Conservation (phyloP, 352 stramenopile genomes). For the Phytophthora cryptogea region DNA sequence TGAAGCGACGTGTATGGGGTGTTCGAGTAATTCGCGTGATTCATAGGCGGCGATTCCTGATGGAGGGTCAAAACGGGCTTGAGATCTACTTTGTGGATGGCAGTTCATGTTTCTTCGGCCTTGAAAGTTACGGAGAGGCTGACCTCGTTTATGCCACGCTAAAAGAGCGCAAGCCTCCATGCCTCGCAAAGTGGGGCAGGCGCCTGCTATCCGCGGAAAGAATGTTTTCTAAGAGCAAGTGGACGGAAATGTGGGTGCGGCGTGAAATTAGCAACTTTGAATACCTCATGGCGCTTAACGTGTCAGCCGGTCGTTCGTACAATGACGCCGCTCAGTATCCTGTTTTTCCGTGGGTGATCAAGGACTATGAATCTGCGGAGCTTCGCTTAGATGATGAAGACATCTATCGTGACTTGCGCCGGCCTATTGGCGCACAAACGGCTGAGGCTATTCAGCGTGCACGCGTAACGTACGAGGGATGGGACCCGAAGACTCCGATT, state of each 20-base stretch:
- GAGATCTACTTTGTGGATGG: conserved; percentile 89
- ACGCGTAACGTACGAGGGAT: conserved; percentile 47
- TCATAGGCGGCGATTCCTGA: conserved; percentile 72
- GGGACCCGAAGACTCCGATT: conserved; percentile 50
- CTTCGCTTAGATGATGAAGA: conserved; percentile 93
- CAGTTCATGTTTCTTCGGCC: conserved; percentile 76
- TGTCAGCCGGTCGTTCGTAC: conserved; percentile 94
- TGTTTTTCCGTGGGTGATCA: conserved; percentile 98
- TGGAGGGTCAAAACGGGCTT: conserved; percentile 73
- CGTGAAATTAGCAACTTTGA: conserved; percentile 94
- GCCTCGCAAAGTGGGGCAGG: conserved; percentile 78
- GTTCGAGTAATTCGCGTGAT: conserved; percentile 83
- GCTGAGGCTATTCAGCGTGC: conserved; percentile 47
- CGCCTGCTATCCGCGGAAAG: conserved; percentile 68
- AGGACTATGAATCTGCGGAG: conserved; percentile 94
- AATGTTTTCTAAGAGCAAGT: conserved; percentile 83
- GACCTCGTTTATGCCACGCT: conserved; percentile 83
- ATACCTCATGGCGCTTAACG: conserved; percentile 97
- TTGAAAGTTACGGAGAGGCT: conserved; percentile 66
- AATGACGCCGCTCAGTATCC: conserved; percentile 99
- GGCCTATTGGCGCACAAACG: conserved; percentile 95
- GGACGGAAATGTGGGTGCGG: conserved; percentile 88
- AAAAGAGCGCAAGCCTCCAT: conserved; percentile 81
- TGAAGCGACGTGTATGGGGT: conserved; percentile 78
- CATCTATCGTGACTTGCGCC: conserved; percentile 96